Evolutionary conservation across 306 rosid species (phyloP), one percentile per base, ranked within the genome.

Genomic region (Prunus armeniaca): DNA sequence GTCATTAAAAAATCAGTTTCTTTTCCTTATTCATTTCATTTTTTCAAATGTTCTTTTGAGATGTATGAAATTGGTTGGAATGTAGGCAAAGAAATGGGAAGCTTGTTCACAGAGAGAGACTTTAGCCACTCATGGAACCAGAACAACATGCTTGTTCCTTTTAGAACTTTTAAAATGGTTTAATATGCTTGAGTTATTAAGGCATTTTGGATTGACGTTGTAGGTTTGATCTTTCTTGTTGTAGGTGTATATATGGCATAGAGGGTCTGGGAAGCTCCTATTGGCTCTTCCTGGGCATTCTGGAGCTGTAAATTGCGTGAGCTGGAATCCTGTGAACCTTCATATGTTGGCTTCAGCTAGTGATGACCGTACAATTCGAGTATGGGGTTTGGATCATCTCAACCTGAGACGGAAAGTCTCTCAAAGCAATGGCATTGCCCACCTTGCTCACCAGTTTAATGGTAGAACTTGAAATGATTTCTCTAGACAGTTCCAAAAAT

Each of bases 291-390:
- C 89, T 27, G 93, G 93, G 50, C 93, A 89, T 73, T 89, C 93
- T 43, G 93, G 93, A 79, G 83, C 93, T 71, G 91, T 89, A 19
- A 89, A 89, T 61, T 81, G 89, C 78, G 93, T 89, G 78, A 78
- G 88, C 74, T 89, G 89, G 90, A 86, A 85, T 78, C 92, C 89
- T 20, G 74, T 86, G 6, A 90, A 87, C 50, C 92, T 88, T 27
- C 90, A 87, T 78, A 81, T 86, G 90, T 84, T 89, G 77, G 93
- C 93, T 72, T 89, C 93, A 2, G 93, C 92, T 28, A 86, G 90
- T 65, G 95, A 87, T 83, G 91, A 90, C 82, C 72, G 90, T n/a
- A 87, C 95, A 50, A 87, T 90, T 66, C 76, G 91, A 82, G 85
- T 89, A 82, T 89, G 93, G 93, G 93, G 92, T 73, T 63, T 87